A percentile compares a stretch with the other conserved stretches of the same genome.
phyloP scores from a whole-genome alignment of 2,329 filamentous ascomycete species.

The Colletotrichum phormii region DNA sequence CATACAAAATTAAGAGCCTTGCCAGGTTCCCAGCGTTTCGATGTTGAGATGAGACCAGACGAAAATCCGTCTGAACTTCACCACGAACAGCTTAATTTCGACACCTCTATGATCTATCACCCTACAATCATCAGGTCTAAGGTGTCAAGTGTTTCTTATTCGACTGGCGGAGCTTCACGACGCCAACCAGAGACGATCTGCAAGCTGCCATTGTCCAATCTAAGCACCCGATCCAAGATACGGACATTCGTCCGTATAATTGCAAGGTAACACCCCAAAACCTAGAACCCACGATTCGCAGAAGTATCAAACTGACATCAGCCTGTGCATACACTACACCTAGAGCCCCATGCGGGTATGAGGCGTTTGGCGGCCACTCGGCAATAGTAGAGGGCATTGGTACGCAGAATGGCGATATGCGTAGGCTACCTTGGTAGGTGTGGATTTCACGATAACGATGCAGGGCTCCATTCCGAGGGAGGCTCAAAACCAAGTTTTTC shows the following conservation, averaged over 20 bases:
- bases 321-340: not conserved
- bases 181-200: not conserved
- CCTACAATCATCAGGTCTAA: not conserved
- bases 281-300: not conserved
- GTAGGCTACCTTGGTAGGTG: not conserved
- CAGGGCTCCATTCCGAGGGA: slow-evolving; percentile 12
- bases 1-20: not conserved
- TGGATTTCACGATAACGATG: slow-evolving; percentile 14
- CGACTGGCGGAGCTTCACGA: not conserved
- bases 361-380: not conserved
- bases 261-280: too few species aligned
- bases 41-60: not conserved
- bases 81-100: not conserved
- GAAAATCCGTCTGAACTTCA: not conserved
- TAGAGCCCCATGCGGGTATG: not conserved
- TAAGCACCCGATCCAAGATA: not conserved
- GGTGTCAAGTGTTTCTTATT: not conserved
- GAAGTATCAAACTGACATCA: not conserved
- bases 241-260: not conserved
- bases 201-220: not conserved
- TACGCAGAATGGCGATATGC: slow-evolving; percentile 4
- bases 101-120: not conserved
- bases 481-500: not conserved
- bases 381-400: slow-evolving; percentile 1
- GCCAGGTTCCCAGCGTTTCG: not conserved